phyloP scores from a whole-genome alignment of 495 filamentous ascomycete genomes.

The Penicillium psychrofluorescens region DNA sequence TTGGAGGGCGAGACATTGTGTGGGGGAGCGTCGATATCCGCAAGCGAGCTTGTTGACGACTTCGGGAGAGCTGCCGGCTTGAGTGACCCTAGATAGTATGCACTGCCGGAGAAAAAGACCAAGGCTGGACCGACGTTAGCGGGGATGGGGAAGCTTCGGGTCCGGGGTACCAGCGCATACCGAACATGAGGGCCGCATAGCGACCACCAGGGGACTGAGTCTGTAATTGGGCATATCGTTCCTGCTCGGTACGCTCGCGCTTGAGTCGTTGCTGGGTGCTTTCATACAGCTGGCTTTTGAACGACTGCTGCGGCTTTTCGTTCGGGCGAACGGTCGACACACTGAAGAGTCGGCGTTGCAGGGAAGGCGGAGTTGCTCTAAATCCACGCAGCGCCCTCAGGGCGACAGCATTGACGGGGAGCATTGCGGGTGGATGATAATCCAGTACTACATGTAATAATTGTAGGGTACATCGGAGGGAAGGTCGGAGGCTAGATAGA shows the following conservation, averaged over 20 bases:
- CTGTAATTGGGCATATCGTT: slow-evolving; percentile 52
- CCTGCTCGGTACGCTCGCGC: slow-evolving; percentile 64
- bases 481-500: no score
- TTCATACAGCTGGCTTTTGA: slow-evolving; percentile 82
- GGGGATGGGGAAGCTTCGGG: background rate
- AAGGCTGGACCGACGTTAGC: slow-evolving; percentile 32
- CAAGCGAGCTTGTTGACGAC: slow-evolving; percentile 67
- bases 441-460: background rate
- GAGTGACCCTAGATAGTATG: slow-evolving; percentile 65
- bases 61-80: slow-evolving; percentile 51
- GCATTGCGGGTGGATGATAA: slow-evolving; percentile 7
- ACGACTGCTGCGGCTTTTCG: slow-evolving; percentile 40
- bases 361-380: slow-evolving; percentile 4
- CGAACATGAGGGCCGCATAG: slow-evolving; percentile 55
- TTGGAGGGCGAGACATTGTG: slow-evolving; percentile 69
- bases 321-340: slow-evolving; percentile 15
- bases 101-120: slow-evolving; percentile 50
- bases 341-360: slow-evolving; percentile 16
- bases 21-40: slow-evolving; percentile 47
- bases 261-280: slow-evolving; percentile 71
- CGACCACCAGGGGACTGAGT: slow-evolving; percentile 45
- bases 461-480: slow-evolving; percentile 10
- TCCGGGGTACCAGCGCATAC: slow-evolving; percentile 30
- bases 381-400: slow-evolving; percentile 16
- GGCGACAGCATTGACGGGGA: slow-evolving; percentile 7